Evolutionary conservation across 768 basidiomycete genomes (phyloP).

Genomic region (Piloderma croceum): DNA sequence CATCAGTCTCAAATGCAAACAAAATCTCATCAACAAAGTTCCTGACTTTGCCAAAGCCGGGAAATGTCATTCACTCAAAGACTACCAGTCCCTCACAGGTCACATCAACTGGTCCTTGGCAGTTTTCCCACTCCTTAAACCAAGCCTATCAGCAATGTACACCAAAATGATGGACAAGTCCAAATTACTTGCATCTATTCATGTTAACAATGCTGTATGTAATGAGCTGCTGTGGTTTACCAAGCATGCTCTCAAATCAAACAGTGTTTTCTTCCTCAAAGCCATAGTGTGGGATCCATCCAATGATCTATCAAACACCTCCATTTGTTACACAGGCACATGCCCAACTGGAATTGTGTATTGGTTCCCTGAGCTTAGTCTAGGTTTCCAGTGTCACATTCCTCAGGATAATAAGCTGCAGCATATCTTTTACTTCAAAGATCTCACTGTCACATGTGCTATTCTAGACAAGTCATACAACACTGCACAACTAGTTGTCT

Average conservation of each 20-base stretch:
- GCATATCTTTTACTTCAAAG: no score
- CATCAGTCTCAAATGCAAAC: slow-evolving; percentile 6
- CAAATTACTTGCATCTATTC: slow-evolving; percentile 1
- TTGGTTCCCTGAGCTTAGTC: slow-evolving; percentile 16
- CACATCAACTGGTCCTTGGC: slow-evolving; percentile 26
- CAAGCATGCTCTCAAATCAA: slow-evolving; percentile 6
- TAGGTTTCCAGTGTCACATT: slow-evolving; percentile 11
- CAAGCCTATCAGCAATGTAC: slow-evolving; percentile 17
- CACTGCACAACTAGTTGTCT: slow-evolving; percentile 14
- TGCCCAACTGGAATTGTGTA: slow-evolving; percentile 16
- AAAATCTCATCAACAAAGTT: slow-evolving; percentile 10
- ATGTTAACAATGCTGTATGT: slow-evolving; percentile 12
- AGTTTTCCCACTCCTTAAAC: slow-evolving; percentile 18
- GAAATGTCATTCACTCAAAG: slow-evolving; percentile 10
- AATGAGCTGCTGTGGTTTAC: slow-evolving; percentile 18
- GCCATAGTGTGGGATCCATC: slow-evolving; percentile 8
- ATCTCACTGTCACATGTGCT: no score
- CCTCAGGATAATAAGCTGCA: no score
- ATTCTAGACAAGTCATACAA: no score
- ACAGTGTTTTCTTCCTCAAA: slow-evolving; percentile 10
- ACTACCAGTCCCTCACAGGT: slow-evolving; percentile 18
- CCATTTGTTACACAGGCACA: no score
- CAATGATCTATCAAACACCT: no score
- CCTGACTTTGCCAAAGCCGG: slow-evolving; percentile 9
- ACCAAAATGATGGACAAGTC: slow-evolving; percentile 19